Evolutionary conservation across 2,329 filamentous ascomycete species (phyloP).

Genomic region (Phaeosphaeria sp.): DNA sequence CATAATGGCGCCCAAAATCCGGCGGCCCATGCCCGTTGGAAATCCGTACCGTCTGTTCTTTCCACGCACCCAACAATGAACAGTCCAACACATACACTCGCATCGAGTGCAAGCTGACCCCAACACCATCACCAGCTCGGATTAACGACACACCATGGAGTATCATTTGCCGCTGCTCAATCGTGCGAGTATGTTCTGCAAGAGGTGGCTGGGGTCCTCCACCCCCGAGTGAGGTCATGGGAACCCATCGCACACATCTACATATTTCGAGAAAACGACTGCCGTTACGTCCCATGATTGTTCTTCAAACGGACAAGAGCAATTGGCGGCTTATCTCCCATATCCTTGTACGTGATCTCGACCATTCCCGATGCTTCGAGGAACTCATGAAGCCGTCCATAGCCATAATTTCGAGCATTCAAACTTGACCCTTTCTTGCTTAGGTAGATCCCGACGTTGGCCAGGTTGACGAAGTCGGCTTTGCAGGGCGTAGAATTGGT

Average conservation of each 20-base stretch:
- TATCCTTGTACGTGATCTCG: slow-evolving; percentile 12
- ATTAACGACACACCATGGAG: too few species aligned
- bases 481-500: slow-evolving; percentile 17
- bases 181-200: too few species aligned
- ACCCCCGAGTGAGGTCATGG: neutral
- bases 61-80: too few species aligned
- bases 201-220: too few species aligned
- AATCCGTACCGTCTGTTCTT: too few species aligned
- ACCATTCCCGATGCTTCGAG: slow-evolving; percentile 21
- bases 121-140: too few species aligned
- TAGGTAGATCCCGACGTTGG: slow-evolving; percentile 28
- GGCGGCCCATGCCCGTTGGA: too few species aligned
- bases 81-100: too few species aligned
- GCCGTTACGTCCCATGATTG: neutral
- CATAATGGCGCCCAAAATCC: too few species aligned
- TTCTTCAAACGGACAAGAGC: slow-evolving; percentile 15
- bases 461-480: slow-evolving; percentile 34
- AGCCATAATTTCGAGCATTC: slow-evolving; percentile 38
- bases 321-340: slow-evolving; percentile 14
- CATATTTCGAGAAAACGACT: neutral
- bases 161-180: too few species aligned
- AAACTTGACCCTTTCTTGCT: slow-evolving; percentile 30
- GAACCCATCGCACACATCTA: neutral
- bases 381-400: slow-evolving; percentile 14
- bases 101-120: too few species aligned